Evolutionary conservation across 202 grass and related monocot genomes (phyloP).

Genomic region (Bolboschoenoplectus hybrid): DNA sequence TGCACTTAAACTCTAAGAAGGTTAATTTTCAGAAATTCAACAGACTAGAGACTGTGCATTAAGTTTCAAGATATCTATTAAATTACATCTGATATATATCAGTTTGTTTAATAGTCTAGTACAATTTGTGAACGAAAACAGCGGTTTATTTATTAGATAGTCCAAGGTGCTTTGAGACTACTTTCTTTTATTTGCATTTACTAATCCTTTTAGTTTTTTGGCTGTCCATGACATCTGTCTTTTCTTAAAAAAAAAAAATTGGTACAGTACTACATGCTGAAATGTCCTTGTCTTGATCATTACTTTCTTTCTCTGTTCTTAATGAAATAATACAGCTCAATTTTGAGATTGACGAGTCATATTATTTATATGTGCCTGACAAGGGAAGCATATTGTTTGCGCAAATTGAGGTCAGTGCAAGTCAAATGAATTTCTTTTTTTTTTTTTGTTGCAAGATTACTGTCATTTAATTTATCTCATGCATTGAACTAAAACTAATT

Average conservation of each 20-base stretch:
- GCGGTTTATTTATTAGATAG: no score
- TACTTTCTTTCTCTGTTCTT: conserved; percentile 13
- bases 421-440: background rate
- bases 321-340: conserved; percentile 62
- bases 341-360: conserved; percentile 80
- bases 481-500: conserved; percentile 3
- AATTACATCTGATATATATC: background rate
- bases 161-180: background rate
- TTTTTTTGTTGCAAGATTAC: background rate
- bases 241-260: background rate
- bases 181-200: background rate
- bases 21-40: no score
- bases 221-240: background rate
- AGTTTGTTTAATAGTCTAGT: background rate
- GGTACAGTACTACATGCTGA: background rate
- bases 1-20: background rate
- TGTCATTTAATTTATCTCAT: background rate
- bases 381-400: conserved; percentile 60
- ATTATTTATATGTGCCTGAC: conserved; percentile 66
- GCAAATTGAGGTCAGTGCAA: conserved; percentile 61
- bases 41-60: no score
- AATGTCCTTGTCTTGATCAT: background rate
- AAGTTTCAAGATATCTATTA: no score
- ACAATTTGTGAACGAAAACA: background rate
- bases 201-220: background rate